These are phyloP conservation scores for Tricholomella constricta DNA, from an alignment of 768 basidiomycete species.

Conservation along the genomic window DNA sequence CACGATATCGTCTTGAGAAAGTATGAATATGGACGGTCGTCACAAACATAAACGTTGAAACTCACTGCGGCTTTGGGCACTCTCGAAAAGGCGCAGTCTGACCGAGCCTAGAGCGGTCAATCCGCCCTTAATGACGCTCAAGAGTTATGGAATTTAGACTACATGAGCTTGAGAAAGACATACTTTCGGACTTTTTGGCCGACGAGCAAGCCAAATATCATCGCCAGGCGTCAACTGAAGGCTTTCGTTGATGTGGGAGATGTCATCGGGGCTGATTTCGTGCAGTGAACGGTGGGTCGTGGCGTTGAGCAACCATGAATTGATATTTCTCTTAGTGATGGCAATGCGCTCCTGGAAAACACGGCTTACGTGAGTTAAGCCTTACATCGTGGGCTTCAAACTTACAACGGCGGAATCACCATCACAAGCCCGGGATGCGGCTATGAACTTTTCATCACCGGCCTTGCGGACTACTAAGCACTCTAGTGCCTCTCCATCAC, in stretches of 20 bases:
- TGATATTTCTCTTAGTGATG: constrained; percentile 47
- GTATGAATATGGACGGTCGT: constrained; percentile 12
- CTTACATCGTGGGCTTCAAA: neutral
- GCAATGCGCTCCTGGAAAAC: constrained; percentile 48
- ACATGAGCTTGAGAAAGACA: constrained; percentile 18
- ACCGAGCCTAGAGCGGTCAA: constrained; percentile 79
- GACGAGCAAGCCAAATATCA: constrained; percentile 59
- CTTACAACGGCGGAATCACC: constrained; percentile 32
- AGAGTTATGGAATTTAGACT: constrained; percentile 22
- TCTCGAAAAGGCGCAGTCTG: constrained; percentile 65
- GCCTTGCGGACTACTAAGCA: constrained; percentile 47
- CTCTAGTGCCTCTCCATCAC: constrained; percentile 40
- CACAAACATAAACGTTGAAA: constrained; percentile 10
- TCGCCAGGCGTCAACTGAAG: constrained; percentile 51
- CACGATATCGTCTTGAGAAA: constrained; percentile 52
- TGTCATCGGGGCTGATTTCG: constrained; percentile 22
- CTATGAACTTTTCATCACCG: constrained; percentile 40
- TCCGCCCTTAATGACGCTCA: constrained; percentile 62
- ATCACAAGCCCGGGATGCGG: constrained; percentile 39
- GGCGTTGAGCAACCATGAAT: constrained; percentile 49
- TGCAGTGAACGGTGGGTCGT: constrained; percentile 18
- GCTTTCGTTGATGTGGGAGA: constrained; percentile 37
- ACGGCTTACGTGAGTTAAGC: constrained; percentile 16
- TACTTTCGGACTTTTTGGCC: constrained; percentile 56
- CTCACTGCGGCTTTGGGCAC: constrained; percentile 66